Percentiles rank a stretch among this genome's conserved stretches.
Evolutionary conservation across 2,329 filamentous ascomycete genomes (phyloP).

Genomic region (Colletotrichum sp.): DNA sequence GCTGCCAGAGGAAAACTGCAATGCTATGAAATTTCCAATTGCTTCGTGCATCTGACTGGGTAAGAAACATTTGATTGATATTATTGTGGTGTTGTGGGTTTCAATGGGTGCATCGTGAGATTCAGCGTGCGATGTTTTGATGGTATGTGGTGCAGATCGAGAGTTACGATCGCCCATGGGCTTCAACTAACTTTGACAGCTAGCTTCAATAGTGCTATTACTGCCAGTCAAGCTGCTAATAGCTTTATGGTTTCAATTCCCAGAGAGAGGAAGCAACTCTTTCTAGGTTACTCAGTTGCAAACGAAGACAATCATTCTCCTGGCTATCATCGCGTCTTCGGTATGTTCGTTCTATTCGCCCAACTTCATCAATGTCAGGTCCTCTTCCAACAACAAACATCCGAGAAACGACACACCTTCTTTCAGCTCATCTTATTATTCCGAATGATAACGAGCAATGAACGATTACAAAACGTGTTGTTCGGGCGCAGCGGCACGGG

Average conservation of each 20-base stretch:
- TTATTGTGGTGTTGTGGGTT: not conserved
- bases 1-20: not conserved
- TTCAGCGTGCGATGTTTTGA: not conserved
- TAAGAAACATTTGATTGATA: not conserved
- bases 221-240: not conserved
- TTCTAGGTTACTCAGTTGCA: not conserved
- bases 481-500: not conserved
- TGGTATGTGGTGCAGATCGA: not conserved
- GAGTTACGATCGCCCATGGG: not conserved
- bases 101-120: not conserved
- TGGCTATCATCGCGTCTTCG: not conserved
- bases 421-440: not conserved
- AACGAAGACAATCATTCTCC: not conserved
- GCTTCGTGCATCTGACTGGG: not conserved
- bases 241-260: not conserved
- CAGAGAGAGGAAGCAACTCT: not conserved
- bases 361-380: not conserved
- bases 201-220: not conserved
- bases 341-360: not conserved
- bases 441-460: not conserved
- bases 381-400: not conserved
- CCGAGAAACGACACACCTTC: not conserved
- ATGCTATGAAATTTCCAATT: not conserved
- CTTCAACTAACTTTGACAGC: not conserved
- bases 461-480: not conserved